Evolutionary conservation across 2,329 filamentous ascomycete genomes (phyloP).

Genomic region (Fusarium sp.): DNA sequence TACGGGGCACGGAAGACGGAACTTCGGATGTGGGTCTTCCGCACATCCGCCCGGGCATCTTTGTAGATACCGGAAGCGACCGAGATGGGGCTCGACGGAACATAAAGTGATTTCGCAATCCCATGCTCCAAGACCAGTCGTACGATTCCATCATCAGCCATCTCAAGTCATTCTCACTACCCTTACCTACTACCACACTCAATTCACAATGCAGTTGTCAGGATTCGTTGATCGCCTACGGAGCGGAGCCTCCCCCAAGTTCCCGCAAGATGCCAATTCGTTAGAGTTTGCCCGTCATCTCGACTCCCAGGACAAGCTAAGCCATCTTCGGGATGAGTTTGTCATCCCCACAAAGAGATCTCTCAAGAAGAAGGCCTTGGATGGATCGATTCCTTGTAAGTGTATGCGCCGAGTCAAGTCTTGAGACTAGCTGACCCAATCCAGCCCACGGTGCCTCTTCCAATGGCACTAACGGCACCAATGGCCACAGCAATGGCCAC

Average conservation of each 20-base stretch:
- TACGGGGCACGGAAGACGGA: slow-evolving; percentile 43
- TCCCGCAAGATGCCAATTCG: slow-evolving; percentile 61
- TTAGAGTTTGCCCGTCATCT: slow-evolving; percentile 63
- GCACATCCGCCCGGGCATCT: slow-evolving; percentile 17
- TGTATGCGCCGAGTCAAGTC: neutral
- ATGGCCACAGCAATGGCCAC: slow-evolving; percentile 34
- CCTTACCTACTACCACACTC: neutral
- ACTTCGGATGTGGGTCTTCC: slow-evolving; percentile 44
- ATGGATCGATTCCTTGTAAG: slow-evolving; percentile 57
- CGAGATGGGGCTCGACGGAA: slow-evolving; percentile 22
- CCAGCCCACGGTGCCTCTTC: slow-evolving; percentile 17
- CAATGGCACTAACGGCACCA: slow-evolving; percentile 34
- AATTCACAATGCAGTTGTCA: slow-evolving; percentile 53
- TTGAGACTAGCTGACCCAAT: neutral
- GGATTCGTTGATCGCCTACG: slow-evolving; percentile 55
- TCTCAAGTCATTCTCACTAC: neutral
- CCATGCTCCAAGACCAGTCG: slow-evolving; percentile 29
- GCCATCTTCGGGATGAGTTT: slow-evolving; percentile 76
- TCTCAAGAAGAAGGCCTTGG: slow-evolving; percentile 72
- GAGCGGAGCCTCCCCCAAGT: slow-evolving; percentile 55
- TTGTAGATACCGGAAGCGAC: slow-evolving; percentile 3
- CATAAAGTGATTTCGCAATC: slow-evolving; percentile 46
- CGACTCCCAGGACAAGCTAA: slow-evolving; percentile 71
- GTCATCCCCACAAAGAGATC: slow-evolving; percentile 81
- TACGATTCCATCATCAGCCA: slow-evolving; percentile 34